A percentile compares a stretch with the other conserved stretches of the same genome.
phyloP scores from a whole-genome alignment of 352 stramenopile genomes.

The Pythium brachiatum region DNA sequence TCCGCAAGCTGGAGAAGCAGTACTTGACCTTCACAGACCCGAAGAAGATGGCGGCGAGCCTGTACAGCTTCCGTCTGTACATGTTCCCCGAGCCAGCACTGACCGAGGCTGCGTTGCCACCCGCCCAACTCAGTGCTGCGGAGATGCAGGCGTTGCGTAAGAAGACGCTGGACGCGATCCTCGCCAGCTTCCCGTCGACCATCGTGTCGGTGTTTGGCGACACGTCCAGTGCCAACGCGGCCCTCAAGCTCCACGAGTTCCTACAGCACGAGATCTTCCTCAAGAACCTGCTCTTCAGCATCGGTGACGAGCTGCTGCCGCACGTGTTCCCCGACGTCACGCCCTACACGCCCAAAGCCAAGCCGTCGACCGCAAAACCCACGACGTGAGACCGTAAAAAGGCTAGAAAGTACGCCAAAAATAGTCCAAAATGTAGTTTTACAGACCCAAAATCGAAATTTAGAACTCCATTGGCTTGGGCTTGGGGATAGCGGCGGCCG shows the following conservation, averaged over 20 bases:
- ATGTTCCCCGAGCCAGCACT: conserved; percentile 46
- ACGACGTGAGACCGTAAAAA: background rate
- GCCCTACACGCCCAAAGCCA: conserved; percentile 44
- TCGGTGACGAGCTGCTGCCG: conserved; percentile 71
- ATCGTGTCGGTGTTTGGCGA: conserved; percentile 79
- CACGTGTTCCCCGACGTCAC: conserved; percentile 72
- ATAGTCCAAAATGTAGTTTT: conserved; percentile 1
- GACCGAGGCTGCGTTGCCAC: background rate
- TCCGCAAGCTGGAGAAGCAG: conserved; percentile 78
- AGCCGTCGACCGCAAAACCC: background rate
- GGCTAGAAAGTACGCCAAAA: background rate
- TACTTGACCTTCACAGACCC: conserved; percentile 80
- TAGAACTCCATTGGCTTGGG: conserved; percentile 18
- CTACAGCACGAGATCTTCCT: conserved; percentile 86
- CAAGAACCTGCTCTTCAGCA: conserved; percentile 82
- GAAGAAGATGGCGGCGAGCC: conserved; percentile 52
- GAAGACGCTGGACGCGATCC: conserved; percentile 65
- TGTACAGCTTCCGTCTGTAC: conserved; percentile 53
- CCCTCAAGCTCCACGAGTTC: conserved; percentile 85
- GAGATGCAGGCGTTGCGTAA: conserved; percentile 61
- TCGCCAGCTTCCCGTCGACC: conserved; percentile 67
- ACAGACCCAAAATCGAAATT: background rate
- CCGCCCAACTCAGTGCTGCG: conserved; percentile 18
- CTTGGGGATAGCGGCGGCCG: conserved; percentile 25
- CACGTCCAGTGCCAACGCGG: conserved; percentile 63